Percentiles rank a stretch among this genome's conserved stretches.
Evolutionary conservation across 2,329 filamentous ascomycete genomes (phyloP).

Genomic region (Penicillium sp.): DNA sequence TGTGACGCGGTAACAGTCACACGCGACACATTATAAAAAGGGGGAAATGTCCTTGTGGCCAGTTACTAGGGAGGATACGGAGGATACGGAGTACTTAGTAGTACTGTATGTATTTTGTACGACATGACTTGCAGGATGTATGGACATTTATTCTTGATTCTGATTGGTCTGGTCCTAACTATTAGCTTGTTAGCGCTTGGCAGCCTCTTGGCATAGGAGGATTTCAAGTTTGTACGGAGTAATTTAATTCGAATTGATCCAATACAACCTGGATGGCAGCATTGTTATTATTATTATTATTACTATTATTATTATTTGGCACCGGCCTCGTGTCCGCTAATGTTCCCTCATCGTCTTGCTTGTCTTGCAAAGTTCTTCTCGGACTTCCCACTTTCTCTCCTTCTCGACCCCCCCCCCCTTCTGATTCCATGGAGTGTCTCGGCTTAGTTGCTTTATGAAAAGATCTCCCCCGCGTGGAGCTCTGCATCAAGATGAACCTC

Average conservation of each 20-base stretch:
- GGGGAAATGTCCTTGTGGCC: conserved; percentile 3
- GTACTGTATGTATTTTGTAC: no score
- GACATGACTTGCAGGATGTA: not conserved
- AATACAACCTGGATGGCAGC: not conserved
- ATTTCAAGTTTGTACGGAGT: not conserved
- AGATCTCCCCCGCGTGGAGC: conserved; percentile 6
- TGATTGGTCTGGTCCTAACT: not conserved
- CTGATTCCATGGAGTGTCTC: not conserved
- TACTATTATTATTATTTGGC: not conserved
- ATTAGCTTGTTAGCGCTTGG: not conserved
- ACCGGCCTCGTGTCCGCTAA: conserved; percentile 1
- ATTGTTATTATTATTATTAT: no score
- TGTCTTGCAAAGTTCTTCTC: not conserved
- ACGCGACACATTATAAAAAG: conserved; percentile 1
- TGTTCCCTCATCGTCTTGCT: not conserved
- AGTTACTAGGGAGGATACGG: no score
- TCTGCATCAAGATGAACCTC: conserved; percentile 16
- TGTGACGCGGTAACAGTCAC: not conserved
- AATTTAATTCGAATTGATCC: not conserved
- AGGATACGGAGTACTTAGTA: no score
- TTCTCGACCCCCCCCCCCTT: not conserved
- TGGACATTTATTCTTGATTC: not conserved
- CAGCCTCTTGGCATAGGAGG: not conserved
- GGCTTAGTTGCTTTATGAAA: not conserved
- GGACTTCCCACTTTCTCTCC: not conserved